phyloP scores from a whole-genome alignment of 2,329 filamentous ascomycete species.

The Botryotinia globosa region DNA sequence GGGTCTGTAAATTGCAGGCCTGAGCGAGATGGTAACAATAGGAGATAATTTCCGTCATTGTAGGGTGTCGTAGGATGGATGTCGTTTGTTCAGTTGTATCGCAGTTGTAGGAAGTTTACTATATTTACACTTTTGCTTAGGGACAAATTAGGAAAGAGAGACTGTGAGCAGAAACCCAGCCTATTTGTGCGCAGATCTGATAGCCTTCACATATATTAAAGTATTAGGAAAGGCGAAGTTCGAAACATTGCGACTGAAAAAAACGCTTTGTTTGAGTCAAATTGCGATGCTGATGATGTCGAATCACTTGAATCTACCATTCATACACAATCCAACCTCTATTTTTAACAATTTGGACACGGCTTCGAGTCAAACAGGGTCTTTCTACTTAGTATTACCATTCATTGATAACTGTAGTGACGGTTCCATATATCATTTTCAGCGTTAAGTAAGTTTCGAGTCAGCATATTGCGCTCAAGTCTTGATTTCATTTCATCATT shows the following conservation, averaged over 20 bases:
- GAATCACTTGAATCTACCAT: neutral
- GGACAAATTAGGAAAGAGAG: neutral
- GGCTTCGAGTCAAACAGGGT: no score
- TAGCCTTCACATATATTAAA: no score
- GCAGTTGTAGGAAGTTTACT: neutral
- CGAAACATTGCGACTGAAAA: neutral
- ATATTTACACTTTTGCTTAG: no score
- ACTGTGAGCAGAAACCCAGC: accelerated
- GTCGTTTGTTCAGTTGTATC: neutral
- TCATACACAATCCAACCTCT: neutral
- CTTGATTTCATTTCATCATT: no score
- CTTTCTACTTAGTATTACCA: no score
- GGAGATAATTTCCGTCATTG: accelerated
- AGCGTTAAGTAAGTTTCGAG: no score
- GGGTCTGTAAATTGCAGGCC: neutral
- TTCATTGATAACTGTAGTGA: no score
- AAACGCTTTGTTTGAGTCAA: neutral
- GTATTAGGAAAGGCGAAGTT: accelerated
- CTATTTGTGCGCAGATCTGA: neutral
- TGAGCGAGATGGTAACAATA: neutral
- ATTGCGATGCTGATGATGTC: neutral
- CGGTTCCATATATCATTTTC: no score
- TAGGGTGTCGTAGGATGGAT: neutral
- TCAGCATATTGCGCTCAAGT: no score
- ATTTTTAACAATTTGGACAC: neutral